Percentiles rank a stretch among this genome's conserved stretches.
Evolutionary conservation across 1,139 yeast species (phyloP).

Genomic region (Suhomyces wounanorum): DNA sequence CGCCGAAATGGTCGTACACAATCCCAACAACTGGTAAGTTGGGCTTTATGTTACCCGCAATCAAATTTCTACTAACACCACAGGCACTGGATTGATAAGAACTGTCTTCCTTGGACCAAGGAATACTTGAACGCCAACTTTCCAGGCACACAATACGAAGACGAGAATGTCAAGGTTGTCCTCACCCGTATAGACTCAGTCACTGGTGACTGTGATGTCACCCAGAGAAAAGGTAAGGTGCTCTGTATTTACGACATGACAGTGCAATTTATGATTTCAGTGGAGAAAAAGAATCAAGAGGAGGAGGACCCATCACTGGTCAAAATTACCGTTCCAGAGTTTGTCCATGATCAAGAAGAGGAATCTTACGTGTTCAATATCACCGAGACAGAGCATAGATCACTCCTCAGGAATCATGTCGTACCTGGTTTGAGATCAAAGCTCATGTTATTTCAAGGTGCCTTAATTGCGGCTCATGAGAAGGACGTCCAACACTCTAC

Average conservation of each 20-base stretch:
- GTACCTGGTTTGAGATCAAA: conserved; percentile 52
- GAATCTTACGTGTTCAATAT: conserved; percentile 61
- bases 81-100: conserved; percentile 84
- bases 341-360: conserved; percentile 72
- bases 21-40: conserved; percentile 79
- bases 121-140: conserved; percentile 53
- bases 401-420: conserved; percentile 45
- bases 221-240: conserved; percentile 80
- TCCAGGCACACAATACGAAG: conserved; percentile 34
- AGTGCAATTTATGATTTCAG: conserved; percentile 48
- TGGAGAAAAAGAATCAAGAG: conserved; percentile 25
- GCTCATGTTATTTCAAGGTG: conserved; percentile 60
- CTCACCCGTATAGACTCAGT: conserved; percentile 48
- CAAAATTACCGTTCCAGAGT: conserved; percentile 57
- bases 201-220: conserved; percentile 76
- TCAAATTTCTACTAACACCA: conserved; percentile 21
- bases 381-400: conserved; percentile 31
- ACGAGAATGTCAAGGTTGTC: conserved; percentile 35
- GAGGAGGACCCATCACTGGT: conserved; percentile 16
- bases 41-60: not conserved
- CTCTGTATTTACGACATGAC: conserved; percentile 71
- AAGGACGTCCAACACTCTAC: conserved; percentile 53
- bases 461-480: conserved; percentile 61
- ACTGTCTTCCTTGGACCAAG: conserved; percentile 77
- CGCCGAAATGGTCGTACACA: conserved; percentile 65